Conservation (phyloP, 768 basidiomycete species). For the Nevesoporus exiguus region DNA sequence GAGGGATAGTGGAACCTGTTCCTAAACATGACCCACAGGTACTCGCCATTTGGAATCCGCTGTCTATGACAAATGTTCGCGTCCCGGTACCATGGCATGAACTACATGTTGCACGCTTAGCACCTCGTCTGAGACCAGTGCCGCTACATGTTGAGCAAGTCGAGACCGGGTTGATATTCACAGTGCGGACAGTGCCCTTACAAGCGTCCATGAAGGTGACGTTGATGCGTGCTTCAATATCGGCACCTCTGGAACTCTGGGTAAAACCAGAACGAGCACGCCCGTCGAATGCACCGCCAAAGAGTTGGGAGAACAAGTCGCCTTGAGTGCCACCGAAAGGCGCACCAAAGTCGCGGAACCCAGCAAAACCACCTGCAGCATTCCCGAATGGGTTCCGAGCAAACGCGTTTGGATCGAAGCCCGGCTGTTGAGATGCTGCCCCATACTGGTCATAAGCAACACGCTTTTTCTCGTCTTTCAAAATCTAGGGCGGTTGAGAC, state of each 20-base stretch:
- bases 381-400: constrained; percentile 49
- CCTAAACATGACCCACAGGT: constrained; percentile 85
- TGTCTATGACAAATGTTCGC: constrained; percentile 84
- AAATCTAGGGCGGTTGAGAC: constrained; percentile 49
- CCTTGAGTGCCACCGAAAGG: constrained; percentile 52
- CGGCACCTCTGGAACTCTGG: constrained; percentile 59
- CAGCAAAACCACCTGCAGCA: constrained; percentile 57
- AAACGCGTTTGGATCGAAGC: constrained; percentile 91
- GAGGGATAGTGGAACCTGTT: constrained; percentile 74
- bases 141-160: constrained; percentile 85
- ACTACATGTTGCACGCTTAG: constrained; percentile 74
- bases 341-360: constrained; percentile 68
- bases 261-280: constrained; percentile 41
- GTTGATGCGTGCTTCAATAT: constrained; percentile 73
- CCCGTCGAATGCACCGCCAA: constrained; percentile 62
- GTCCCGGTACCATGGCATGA: constrained; percentile 86
- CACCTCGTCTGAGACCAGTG: constrained; percentile 81
- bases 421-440: constrained; percentile 85
- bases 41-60: constrained; percentile 95
- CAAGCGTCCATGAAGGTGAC: constrained; percentile 94
- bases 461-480: constrained; percentile 94
- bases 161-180: constrained; percentile 76
- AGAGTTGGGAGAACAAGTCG: constrained; percentile 85
- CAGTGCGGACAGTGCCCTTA: constrained; percentile 74
- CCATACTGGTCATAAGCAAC: constrained; percentile 91